These are phyloP conservation scores for Catunica adiposa DNA, from an alignment of 2,329 filamentous ascomycete genomes.

Conservation along the genomic window DNA sequence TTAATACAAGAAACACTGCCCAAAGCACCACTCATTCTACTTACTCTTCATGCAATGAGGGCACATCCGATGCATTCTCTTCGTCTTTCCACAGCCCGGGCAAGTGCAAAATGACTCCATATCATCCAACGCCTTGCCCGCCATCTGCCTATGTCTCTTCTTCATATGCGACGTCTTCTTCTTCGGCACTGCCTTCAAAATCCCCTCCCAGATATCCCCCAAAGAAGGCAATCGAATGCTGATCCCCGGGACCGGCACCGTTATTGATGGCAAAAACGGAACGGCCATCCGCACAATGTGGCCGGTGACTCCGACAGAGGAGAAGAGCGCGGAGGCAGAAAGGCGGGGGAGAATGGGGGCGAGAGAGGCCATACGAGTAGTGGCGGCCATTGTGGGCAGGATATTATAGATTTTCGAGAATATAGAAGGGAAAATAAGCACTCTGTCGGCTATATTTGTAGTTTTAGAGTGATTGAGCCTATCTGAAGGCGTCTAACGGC, in stretches of 20 bases:
- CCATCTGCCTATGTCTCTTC: slow-evolving; percentile 84
- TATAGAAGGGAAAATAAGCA: background rate
- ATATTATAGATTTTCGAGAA: background rate
- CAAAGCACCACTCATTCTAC: slow-evolving; percentile 19
- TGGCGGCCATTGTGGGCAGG: slow-evolving; percentile 2
- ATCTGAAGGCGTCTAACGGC: background rate
- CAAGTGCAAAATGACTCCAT: slow-evolving; percentile 76
- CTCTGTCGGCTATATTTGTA: background rate
- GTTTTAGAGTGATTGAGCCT: no score
- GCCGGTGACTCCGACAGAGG: slow-evolving; percentile 6
- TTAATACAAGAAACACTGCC: background rate
- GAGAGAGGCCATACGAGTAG: slow-evolving; percentile 8
- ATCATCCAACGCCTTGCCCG: slow-evolving; percentile 87
- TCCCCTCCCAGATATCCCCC: slow-evolving; percentile 77
- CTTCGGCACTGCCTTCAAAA: slow-evolving; percentile 87
- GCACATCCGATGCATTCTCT: slow-evolving; percentile 79
- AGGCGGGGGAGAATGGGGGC: slow-evolving; percentile 8
- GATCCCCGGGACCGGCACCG: slow-evolving; percentile 44
- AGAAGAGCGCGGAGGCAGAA: slow-evolving; percentile 3
- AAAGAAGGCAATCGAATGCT: slow-evolving; percentile 40
- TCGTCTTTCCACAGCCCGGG: slow-evolving; percentile 71
- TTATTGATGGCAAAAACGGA: slow-evolving; percentile 35
- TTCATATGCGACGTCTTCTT: slow-evolving; percentile 98
- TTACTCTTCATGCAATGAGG: slow-evolving; percentile 71
- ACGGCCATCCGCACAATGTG: slow-evolving; percentile 16